Evolutionary conservation across 2,329 filamentous ascomycete species (phyloP), one percentile per base, ranked within the genome.

Genomic region (Epicoccum sorghinum): DNA sequence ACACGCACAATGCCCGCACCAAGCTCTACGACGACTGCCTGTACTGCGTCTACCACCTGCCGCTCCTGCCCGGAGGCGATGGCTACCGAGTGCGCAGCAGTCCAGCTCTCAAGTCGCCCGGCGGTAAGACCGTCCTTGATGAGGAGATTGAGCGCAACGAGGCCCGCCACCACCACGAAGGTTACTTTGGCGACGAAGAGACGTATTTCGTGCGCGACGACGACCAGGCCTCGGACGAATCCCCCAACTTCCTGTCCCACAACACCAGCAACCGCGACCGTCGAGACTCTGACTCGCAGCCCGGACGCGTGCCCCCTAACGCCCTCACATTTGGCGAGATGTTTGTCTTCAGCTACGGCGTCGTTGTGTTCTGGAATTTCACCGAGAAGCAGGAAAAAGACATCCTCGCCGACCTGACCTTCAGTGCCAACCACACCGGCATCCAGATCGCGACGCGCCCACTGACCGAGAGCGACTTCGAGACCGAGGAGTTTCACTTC

Each of bases 301-400:
- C 68, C 77, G 67, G 69, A 7, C 82, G 85, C 25, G 82, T 91
- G 23, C 84, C 84, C 0, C 84, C 89, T 5, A 86, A 91, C 69
- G 85, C 88, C 32, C 87, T 93, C 68, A 83, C 87, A 51, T 91
- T 96, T 70, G 93, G 91, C 37, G 95, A 99, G 77, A 91, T 98
- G 86, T 98, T 96, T 71, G 89, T 99, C 65, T 98, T 96, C 75
- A 93, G 90, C 13, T 99, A 99, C 70, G 95, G 95, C 18, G 93
- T 99, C 0, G 93, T 95, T 0, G 95, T 99, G 4, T 96, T 99
- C 73, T 99, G 95, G 95, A 99, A 99, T 74, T 97, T 99, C 66
- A 93, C 91, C 9, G 93, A 96, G 74, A 85, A 89, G 61, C 95
- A 99, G 73, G 95, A 99, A 74, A 97, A 96, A 75, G 93, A 97